Base-by-base conservation (phyloP, 2,329 filamentous ascomycete species). In the Cryphonectria naterciae region DNA sequence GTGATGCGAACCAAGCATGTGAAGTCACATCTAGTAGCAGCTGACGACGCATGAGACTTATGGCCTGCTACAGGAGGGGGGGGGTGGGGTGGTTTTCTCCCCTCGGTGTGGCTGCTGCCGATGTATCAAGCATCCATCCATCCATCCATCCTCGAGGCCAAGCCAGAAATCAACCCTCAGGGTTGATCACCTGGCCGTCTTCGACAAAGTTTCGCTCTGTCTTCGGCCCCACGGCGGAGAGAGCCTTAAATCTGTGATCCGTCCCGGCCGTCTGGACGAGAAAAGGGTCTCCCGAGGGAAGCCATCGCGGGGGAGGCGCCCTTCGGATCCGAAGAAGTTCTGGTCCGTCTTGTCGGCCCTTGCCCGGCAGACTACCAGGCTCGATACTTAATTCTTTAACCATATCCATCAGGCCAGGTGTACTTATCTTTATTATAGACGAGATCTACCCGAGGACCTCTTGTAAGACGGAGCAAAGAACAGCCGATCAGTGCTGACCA, bases 381-480 rank as follows among this genome's bases (percentile, higher is more conserved):
- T 32, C 25, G 17, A 7, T 28, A 6, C 52, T 28, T 56, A 3
- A 39, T 2, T 17, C 4, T 22, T 22, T 49, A 2, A 19, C 43
- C 43, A 8, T 19, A 49, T 22, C 52, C 25, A 25, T 28, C 7
- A 56, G 52, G 25, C 52, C 25, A 56, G 25, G 25, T 32, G 54
- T 58, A 13, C 25, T 19, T 4, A 52, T 22, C n/a, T 22, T 49
- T 10, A 49, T 37, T 37, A 7, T 37, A 37, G 7, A 5, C 46
- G 52, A 56, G 52, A 17, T 58, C 54, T 58, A 19, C 6, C n/a
- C 28, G 63, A 35, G 25, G 25, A 2, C 39, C 10, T 11, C 13
- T 7, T 54, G 56, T 68, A 62, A 68, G 66, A 68, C 66, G 66
- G 66, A 63, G 58, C 66, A 68, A 68, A 63, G 66, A 61, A 61